phyloP scores from a whole-genome alignment of 805 yeast species.

The Cyberlindnera xylosilytica region DNA sequence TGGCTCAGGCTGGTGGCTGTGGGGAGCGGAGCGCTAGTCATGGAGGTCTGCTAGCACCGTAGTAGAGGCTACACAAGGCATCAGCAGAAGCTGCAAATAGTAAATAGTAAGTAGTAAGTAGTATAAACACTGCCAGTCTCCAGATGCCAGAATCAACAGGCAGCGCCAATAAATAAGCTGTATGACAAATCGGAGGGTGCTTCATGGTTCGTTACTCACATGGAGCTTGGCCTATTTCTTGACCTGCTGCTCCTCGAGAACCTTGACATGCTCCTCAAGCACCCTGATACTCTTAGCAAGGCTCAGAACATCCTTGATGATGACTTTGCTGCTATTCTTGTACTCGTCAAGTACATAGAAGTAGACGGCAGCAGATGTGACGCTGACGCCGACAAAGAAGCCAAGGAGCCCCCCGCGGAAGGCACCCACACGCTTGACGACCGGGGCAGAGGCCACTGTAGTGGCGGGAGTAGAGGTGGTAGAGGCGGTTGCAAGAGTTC shows the following conservation, averaged over 20 bases:
- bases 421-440: constrained; percentile 34
- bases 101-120: no score
- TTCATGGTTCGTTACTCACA: no score
- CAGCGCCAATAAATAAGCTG: no score
- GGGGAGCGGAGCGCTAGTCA: no score
- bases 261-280: constrained; percentile 66
- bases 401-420: constrained; percentile 60
- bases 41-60: no score
- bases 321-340: constrained; percentile 66
- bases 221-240: no score
- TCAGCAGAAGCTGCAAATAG: no score
- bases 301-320: constrained; percentile 69
- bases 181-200: no score
- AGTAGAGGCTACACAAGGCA: no score
- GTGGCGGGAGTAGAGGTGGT: constrained; percentile 3
- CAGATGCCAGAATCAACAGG: no score
- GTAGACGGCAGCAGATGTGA: constrained; percentile 74
- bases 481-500: constrained; percentile 12
- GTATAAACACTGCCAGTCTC: no score
- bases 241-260: constrained; percentile 46
- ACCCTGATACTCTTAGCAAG: constrained; percentile 65
- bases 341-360: constrained; percentile 77
- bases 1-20: no score
- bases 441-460: background rate
- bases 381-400: constrained; percentile 70